Conservation (phyloP, 164 flowering plant genomes). For the Stephania yunnanensis region DNA sequence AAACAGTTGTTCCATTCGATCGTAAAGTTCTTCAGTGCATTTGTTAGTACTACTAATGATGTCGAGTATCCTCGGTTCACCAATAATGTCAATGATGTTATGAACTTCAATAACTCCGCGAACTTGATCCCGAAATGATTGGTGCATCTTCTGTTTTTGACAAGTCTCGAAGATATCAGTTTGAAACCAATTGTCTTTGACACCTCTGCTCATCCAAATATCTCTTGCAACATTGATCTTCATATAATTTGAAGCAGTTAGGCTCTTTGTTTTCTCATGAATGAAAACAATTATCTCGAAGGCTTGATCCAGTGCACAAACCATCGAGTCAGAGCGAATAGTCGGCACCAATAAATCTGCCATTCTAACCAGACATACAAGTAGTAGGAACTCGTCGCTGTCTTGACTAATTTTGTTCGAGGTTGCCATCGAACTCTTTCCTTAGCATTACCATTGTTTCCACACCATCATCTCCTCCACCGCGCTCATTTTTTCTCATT, state of each 20-base stretch:
- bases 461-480: no score
- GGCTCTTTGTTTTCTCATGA: neutral
- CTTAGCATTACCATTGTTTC: no score
- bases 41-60: no score
- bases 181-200: neutral
- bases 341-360: neutral
- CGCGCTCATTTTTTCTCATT: no score
- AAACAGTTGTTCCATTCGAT: neutral
- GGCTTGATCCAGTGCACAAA: neutral
- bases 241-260: neutral
- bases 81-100: neutral
- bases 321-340: neutral
- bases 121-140: neutral
- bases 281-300: conserved; percentile 1
- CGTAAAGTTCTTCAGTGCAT: neutral
- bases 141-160: neutral
- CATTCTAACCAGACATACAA: neutral
- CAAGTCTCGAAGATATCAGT: neutral
- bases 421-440: no score
- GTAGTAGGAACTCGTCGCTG: neutral
- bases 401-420: neutral
- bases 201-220: neutral
- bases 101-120: neutral
- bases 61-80: neutral
- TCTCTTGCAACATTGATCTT: neutral